These are phyloP conservation scores for Eimeria necatrix DNA, from an alignment of 169 alveolate species.

Conservation along the genomic window DNA sequence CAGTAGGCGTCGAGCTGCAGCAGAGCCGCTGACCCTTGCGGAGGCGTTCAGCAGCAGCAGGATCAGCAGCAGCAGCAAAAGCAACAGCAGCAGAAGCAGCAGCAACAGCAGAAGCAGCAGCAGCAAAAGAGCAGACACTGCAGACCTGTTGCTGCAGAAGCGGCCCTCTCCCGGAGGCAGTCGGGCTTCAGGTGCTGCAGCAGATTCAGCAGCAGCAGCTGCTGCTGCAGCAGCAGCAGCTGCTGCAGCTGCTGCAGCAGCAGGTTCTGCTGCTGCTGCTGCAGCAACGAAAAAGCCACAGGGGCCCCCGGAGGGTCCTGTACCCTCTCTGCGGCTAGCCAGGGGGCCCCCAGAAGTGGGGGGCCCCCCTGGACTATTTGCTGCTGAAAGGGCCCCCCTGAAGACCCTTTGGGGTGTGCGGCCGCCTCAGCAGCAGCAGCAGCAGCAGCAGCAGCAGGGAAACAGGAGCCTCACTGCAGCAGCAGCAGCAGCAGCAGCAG, in stretches of 20 bases:
- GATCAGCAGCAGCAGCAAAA: not conserved
- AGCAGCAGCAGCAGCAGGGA: not conserved
- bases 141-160: not conserved
- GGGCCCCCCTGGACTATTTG: constrained; percentile 44
- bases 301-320: not conserved
- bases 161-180: not conserved
- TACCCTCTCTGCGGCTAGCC: not conserved
- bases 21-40: constrained; percentile 42
- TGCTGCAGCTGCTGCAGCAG: too few species aligned
- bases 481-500: not conserved
- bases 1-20: constrained; percentile 49
- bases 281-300: too few species aligned
- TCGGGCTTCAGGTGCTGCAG: not conserved
- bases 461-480: constrained; percentile 10
- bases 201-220: too few species aligned
- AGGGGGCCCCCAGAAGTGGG: not conserved
- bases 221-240: constrained; percentile 30
- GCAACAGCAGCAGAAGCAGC: constrained; percentile 45
- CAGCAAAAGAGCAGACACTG: constrained; percentile 27
- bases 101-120: constrained; percentile 64
- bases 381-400: constrained; percentile 34
- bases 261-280: constrained; percentile 17
- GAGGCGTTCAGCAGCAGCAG: constrained; percentile 24
- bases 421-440: constrained; percentile 40
- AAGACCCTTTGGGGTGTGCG: constrained; percentile 44